These are phyloP conservation scores for Zizania latifolia DNA, from an alignment of 176 grass and related monocot species.

Conservation along the genomic window DNA sequence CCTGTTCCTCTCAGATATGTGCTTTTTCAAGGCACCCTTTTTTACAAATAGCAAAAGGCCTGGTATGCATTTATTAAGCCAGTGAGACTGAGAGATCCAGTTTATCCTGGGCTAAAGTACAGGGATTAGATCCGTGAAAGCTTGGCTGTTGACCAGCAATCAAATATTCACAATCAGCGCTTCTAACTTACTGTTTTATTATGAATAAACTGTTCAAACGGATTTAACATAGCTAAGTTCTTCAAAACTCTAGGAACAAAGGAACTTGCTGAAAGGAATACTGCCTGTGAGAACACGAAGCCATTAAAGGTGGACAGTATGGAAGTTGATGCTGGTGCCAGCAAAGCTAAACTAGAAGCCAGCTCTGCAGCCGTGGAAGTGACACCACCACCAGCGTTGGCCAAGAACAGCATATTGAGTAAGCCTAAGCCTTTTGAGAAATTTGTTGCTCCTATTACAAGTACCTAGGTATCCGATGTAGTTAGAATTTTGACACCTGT, in stretches of 20 bases:
- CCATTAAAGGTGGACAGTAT: conserved; percentile 27
- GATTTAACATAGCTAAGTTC: conserved; percentile 9
- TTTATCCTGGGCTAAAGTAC: no score
- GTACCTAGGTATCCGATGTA: conserved; percentile 21
- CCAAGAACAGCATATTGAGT: conserved; percentile 28
- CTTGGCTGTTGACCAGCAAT: background rate
- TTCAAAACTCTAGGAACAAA: conserved; percentile 42
- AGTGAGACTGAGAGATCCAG: no score
- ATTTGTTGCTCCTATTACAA: conserved; percentile 32
- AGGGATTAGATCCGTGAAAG: no score
- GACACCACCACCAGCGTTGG: background rate
- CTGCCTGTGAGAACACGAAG: conserved; percentile 3
- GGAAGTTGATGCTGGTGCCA: conserved; percentile 40
- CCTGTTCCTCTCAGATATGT: background rate
- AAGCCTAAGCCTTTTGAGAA: conserved; percentile 48
- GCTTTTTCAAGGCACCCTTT: background rate
- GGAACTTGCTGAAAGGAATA: conserved; percentile 34
- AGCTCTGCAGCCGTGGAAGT: conserved; percentile 8
- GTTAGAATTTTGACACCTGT: background rate
- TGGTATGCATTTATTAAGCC: no score
- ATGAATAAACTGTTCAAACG: background rate
- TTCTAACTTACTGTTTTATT: background rate
- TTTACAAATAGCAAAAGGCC: background rate
- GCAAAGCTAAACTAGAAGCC: conserved; percentile 32
- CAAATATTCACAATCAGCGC: background rate